Conservation (phyloP, 768 basidiomycete species). For the Boletus edulis region DNA sequence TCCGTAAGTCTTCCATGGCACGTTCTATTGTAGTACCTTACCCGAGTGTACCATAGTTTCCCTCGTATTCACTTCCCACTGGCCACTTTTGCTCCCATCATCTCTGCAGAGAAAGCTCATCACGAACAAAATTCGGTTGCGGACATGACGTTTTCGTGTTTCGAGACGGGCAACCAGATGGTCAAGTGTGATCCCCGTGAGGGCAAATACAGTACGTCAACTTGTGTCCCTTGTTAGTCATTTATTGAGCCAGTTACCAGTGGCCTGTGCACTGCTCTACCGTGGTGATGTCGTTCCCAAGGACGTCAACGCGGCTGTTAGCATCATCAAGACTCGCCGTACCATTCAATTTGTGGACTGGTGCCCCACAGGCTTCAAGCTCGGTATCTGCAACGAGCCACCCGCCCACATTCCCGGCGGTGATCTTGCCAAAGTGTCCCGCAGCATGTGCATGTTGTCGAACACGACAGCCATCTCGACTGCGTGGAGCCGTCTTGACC, state of each 20-base stretch:
- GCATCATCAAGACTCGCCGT: slow-evolving; percentile 73
- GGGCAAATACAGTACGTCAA: slow-evolving; percentile 66
- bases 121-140: slow-evolving; percentile 98
- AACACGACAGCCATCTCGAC: slow-evolving; percentile 72
- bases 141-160: slow-evolving; percentile 95
- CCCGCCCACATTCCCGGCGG: slow-evolving; percentile 74
- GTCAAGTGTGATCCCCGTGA: slow-evolving; percentile 77
- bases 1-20: slow-evolving; percentile 57
- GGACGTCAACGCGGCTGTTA: slow-evolving; percentile 74
- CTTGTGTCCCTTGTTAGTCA: neutral
- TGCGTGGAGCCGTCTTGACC: slow-evolving; percentile 72
- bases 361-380: slow-evolving; percentile 79
- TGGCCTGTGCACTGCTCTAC: slow-evolving; percentile 70
- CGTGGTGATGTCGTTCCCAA: slow-evolving; percentile 78
- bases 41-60: slow-evolving; percentile 53
- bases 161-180: slow-evolving; percentile 79
- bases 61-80: slow-evolving; percentile 98
- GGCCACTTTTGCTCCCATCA: slow-evolving; percentile 92
- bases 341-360: slow-evolving; percentile 81
- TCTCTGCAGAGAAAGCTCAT: slow-evolving; percentile 90
- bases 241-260: slow-evolving; percentile 25
- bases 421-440: slow-evolving; percentile 72
- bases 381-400: slow-evolving; percentile 77
- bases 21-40: neutral
- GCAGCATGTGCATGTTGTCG: slow-evolving; percentile 76